Evolutionary conservation across 768 basidiomycete genomes (phyloP).

Genomic region (Leccinum subtestaceum): DNA sequence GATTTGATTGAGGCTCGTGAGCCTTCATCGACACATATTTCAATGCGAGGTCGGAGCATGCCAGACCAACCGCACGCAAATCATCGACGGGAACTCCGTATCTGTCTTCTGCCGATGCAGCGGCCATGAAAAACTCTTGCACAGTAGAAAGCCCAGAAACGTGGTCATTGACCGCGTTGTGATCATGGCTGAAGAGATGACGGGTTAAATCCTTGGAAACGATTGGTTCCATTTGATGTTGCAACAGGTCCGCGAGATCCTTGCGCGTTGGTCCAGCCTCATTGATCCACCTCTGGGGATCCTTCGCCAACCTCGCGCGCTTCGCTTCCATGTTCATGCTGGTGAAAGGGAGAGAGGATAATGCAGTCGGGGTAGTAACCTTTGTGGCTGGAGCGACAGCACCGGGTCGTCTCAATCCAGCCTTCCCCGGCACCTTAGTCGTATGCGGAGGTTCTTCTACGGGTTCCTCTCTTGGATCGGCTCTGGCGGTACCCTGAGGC

Average conservation of each 20-base stretch:
- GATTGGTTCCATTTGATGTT: slow-evolving; percentile 89
- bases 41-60: slow-evolving; percentile 86
- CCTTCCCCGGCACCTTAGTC: slow-evolving; percentile 36
- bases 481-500: slow-evolving; percentile 54
- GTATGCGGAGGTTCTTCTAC: slow-evolving; percentile 33
- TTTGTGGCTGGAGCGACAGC: slow-evolving; percentile 31
- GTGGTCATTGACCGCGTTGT: slow-evolving; percentile 91
- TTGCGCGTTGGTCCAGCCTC: slow-evolving; percentile 81
- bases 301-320: slow-evolving; percentile 66
- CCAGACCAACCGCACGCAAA: slow-evolving; percentile 63
- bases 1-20: slow-evolving; percentile 88
- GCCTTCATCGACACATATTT: slow-evolving; percentile 92
- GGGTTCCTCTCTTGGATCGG: slow-evolving; percentile 42
- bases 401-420: slow-evolving; percentile 46
- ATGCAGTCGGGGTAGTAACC: slow-evolving; percentile 31
- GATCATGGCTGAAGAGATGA: slow-evolving; percentile 91
- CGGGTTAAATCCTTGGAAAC: slow-evolving; percentile 71
- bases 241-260: slow-evolving; percentile 82
- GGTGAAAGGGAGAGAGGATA: slow-evolving; percentile 35
- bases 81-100: slow-evolving; percentile 45
- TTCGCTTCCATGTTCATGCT: slow-evolving; percentile 44
- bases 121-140: slow-evolving; percentile 68
- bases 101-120: slow-evolving; percentile 54
- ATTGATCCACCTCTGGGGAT: slow-evolving; percentile 79
- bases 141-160: slow-evolving; percentile 72